Conservation (phyloP, 805 yeast species). For the Pichia insulana region DNA sequence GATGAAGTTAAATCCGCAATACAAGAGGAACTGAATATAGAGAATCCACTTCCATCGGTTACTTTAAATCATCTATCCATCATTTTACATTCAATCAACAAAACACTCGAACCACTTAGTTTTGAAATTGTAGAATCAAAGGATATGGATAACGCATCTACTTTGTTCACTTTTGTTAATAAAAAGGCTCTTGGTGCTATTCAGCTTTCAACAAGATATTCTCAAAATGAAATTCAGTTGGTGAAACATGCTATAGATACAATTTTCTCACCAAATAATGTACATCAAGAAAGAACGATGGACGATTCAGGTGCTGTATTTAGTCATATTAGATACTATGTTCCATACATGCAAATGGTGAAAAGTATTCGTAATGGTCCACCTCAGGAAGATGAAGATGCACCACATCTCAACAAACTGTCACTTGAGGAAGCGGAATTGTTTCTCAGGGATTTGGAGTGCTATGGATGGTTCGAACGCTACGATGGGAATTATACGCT, state of each 20-base stretch:
- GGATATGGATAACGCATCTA: slow-evolving; percentile 28
- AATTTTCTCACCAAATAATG: slow-evolving; percentile 23
- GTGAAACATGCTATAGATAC: slow-evolving; percentile 38
- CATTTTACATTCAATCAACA: slow-evolving; percentile 20
- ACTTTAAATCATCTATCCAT: slow-evolving; percentile 5
- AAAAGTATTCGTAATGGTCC: slow-evolving; percentile 8
- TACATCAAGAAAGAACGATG: neutral
- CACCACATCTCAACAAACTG: slow-evolving; percentile 25
- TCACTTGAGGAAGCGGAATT: slow-evolving; percentile 27
- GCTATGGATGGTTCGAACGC: slow-evolving; percentile 47
- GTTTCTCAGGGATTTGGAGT: slow-evolving; percentile 33
- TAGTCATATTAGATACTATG: slow-evolving; percentile 5
- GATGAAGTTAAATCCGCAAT: neutral
- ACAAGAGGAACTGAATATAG: neutral
- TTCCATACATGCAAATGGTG: slow-evolving; percentile 10
- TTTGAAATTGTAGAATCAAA: slow-evolving; percentile 29
- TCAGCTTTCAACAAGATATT: slow-evolving; percentile 27
- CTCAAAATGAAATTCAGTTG: slow-evolving; percentile 33
- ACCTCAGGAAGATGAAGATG: slow-evolving; percentile 23
- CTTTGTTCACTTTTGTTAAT: slow-evolving; percentile 33
- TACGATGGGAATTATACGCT: slow-evolving; percentile 27
- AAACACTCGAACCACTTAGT: slow-evolving; percentile 29
- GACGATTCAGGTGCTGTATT: neutral
- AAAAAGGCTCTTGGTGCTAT: slow-evolving; percentile 32
- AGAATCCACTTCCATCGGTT: slow-evolving; percentile 6